Base-by-base conservation (phyloP, 169 alveolate genomes). In the Eimeria acervulina region DNA sequence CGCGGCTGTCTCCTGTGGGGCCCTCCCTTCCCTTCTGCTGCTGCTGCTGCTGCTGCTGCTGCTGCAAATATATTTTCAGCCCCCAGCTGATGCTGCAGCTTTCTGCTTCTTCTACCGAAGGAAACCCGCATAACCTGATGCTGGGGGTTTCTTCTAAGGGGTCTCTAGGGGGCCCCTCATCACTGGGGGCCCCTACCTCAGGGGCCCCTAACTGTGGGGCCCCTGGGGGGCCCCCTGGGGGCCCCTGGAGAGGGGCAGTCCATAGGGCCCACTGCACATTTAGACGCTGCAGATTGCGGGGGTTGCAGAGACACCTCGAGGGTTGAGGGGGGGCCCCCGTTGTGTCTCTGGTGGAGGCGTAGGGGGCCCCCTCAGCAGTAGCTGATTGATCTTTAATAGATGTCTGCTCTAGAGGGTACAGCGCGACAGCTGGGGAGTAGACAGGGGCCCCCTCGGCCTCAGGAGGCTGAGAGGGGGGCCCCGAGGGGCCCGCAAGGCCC, bases 211-310 rank as follows among this genome's bases (percentile, higher is more conserved):
- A n/a, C n/a, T n/a, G 80, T 1, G 40, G 40, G 42, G 44, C 38
- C 80, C 17, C 66, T 8, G 26, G 66, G 66, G 66, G 66, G 66
- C 66, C 66, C 66, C 26, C 66, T 23, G 66, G 26, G 66, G 66
- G 66, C 66, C 66, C 66, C 66, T 7, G 66, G 17, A 21, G 80
- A 33, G 80, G 59, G 36, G 7, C 55, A 36, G 36, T 76, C 87
- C 87, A 76, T 4, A 76, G 61, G 55, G 87, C 87, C 87, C 87
- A 76, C 36, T 40, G 55, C 55, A 76, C 87, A 17, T 76, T 33
- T 36, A 76, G 59, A 13, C 87, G 59, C 52, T 76, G 61, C 31
- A 76, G 87, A 36, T 76, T 76, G 28, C 87, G 87, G 31, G 87
- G 13, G 61, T 7, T 76, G 59, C 87, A 33, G 33, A 33, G 12